A percentile compares a stretch with the other conserved stretches of the same genome.
These are phyloP conservation scores for Fusarium graminum DNA, from an alignment of 2,329 filamentous ascomycete species.

Conservation along the genomic window DNA sequence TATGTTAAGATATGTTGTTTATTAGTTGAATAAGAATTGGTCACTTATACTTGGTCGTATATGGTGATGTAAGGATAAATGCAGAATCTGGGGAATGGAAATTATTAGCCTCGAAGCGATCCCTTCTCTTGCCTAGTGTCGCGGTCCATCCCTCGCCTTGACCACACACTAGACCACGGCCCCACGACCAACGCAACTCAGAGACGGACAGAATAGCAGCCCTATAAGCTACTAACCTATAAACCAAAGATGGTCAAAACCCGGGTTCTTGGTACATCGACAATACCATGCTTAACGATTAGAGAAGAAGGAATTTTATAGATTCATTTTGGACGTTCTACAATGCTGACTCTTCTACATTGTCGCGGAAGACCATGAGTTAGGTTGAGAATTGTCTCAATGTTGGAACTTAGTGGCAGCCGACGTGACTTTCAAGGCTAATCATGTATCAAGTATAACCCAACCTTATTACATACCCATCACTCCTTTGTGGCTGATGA, in stretches of 20 bases:
- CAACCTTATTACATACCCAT: not conserved
- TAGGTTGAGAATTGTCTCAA: not conserved
- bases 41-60: slow-evolving; percentile 8
- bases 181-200: slow-evolving; percentile 11
- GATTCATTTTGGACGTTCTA: not conserved
- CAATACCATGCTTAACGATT: too few species aligned
- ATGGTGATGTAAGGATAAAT: not conserved
- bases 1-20: slow-evolving; percentile 33
- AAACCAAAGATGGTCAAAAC: too few species aligned
- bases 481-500: not conserved
- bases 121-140: slow-evolving; percentile 1
- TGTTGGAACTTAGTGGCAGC: not conserved
- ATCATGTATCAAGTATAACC: not conserved
- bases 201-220: not conserved
- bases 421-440: not conserved
- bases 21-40: slow-evolving; percentile 29
- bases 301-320: too few species aligned
- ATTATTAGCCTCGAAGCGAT: slow-evolving; percentile 12
- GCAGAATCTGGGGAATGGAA: not conserved
- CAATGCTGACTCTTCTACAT: not conserved
- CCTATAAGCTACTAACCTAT: too few species aligned
- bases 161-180: not conserved
- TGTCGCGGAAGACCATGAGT: not conserved
- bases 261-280: too few species aligned
- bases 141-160: slow-evolving; percentile 4